Evolutionary conservation across 2,329 filamentous ascomycete genomes (phyloP), one percentile per base, ranked within the genome.

Genomic region (Apiospora saccharicola): DNA sequence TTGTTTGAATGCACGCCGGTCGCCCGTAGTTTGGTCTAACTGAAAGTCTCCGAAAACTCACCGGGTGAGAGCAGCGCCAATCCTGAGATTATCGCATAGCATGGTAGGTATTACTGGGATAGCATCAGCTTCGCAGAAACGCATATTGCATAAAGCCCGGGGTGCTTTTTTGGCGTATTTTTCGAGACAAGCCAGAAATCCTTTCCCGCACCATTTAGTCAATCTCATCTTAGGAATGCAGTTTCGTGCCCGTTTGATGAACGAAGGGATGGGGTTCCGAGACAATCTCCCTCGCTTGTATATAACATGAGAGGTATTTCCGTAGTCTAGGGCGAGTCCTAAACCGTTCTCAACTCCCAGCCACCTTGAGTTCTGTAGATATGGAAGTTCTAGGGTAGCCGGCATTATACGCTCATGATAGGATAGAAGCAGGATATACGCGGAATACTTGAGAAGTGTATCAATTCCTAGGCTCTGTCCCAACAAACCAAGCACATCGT

Each of bases 401-500:
- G 37, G 37, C 7, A 41, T 41, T 10, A 10, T 41, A 41, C 7
- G 37, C 37, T 7, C 37, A 41, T 41, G 37, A 41, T 10, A 49
- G 47, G 37, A 41, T 10, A 49, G 47, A 8, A 49, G 47, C 47
- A 49, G 22, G 47, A n/a, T 22, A 24, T 49, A 22, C 22, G 22
- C 22, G 53, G 22, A 12, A 73, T 72, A n/a, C 61, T 71, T 2
- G 69, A 71, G 70, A 78, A 76, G 68, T 71, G 80, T 10, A 75
- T 78, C 70, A 76, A 77, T 61, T 76, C 78, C 3, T 79, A 76
- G 76, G 72, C 76, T 19, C 72, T 76, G 41, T 71, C 73, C 37
- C 44, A 73, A 12, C 75, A 72, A 2, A 72, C 72, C 14, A 26
- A 68, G 10, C 77, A 76, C 71, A 47, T 76, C 3, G 57, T 78